These are phyloP conservation scores for Microcos paniculata DNA, from an alignment of 345 rosid genomes.

Conservation along the genomic window DNA sequence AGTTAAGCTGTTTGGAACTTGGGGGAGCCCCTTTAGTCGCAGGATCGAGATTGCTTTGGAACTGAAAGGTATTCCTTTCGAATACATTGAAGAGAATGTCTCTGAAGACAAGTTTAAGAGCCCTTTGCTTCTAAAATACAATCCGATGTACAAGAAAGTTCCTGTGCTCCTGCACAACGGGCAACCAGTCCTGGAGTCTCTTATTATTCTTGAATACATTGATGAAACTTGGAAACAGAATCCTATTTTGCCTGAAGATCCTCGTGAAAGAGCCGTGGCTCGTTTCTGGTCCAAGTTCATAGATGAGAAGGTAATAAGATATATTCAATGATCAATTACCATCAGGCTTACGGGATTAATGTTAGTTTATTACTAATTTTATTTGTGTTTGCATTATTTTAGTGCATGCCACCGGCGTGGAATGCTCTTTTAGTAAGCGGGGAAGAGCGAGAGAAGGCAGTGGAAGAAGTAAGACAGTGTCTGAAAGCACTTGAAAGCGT, in stretches of 20 bases:
- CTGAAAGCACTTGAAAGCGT: constrained; percentile 3
- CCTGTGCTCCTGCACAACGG: constrained; percentile 49
- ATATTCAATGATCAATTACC: background rate
- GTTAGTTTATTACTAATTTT: background rate
- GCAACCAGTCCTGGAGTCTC: constrained; percentile 38
- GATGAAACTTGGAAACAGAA: constrained; percentile 43
- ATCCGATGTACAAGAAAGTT: constrained; percentile 38
- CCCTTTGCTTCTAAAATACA: constrained; percentile 32
- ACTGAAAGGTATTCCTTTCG: constrained; percentile 40
- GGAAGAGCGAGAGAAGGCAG: background rate
- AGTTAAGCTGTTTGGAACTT: constrained; percentile 40
- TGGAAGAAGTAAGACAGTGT: constrained; percentile 13
- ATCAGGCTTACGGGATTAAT: too few relatives aligned
- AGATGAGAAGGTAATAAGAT: constrained; percentile 32
- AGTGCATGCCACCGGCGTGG: background rate
- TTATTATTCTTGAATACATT: constrained; percentile 43
- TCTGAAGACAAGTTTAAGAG: constrained; percentile 26
- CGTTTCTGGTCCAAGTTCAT: constrained; percentile 43
- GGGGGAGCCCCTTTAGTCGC: constrained; percentile 38
- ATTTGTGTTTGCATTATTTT: background rate
- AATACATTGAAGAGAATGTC: constrained; percentile 35
- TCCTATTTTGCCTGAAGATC: constrained; percentile 42
- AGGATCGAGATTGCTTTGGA: constrained; percentile 42
- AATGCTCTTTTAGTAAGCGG: background rate
- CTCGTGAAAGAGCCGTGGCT: constrained; percentile 39